phyloP scores from a whole-genome alignment of 1,284 basidiomycete genomes.

The Leccinum variabile region DNA sequence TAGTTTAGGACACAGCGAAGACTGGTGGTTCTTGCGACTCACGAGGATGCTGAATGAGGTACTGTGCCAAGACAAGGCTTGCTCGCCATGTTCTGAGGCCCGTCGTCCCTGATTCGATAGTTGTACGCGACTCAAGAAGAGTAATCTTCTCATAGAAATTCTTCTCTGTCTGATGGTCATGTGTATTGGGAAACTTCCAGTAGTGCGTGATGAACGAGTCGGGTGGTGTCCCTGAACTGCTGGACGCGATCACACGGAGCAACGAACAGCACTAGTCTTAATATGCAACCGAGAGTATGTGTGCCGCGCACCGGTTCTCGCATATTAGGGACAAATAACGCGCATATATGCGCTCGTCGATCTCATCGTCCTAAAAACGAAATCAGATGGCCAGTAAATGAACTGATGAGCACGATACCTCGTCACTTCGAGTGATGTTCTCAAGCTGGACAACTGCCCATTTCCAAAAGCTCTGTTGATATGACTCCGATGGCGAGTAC shows the following conservation, averaged over 20 bases:
- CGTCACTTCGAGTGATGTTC: conserved; percentile 36
- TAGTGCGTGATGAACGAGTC: conserved; percentile 67
- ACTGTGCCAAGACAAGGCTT: conserved; percentile 63
- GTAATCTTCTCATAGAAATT: conserved; percentile 47
- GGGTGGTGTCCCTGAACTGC: conserved; percentile 38
- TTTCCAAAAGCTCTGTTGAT: conserved; percentile 71
- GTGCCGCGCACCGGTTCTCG: conserved; percentile 38
- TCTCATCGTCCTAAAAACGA: conserved; percentile 50
- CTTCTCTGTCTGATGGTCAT: conserved; percentile 1
- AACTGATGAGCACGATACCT: conserved; percentile 37
- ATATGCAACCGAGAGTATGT: background rate
- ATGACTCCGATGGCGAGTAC: conserved; percentile 62
- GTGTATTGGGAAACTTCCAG: conserved; percentile 40
- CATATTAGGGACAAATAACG: conserved; percentile 50
- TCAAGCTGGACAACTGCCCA: conserved; percentile 61
- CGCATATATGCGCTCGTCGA: conserved; percentile 63
- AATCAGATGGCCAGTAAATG: conserved; percentile 5
- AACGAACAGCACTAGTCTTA: conserved; percentile 25
- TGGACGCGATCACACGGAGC: conserved; percentile 1
- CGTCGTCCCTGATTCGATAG: conserved; percentile 72
- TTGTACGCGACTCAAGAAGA: conserved; percentile 68
- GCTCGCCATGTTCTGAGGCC: conserved; percentile 77
- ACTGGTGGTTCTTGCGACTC: conserved; percentile 13
- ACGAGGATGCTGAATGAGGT: conserved; percentile 59
- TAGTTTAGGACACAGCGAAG: background rate